Percentiles rank a stretch among this genome's conserved stretches.
phyloP scores from a whole-genome alignment of 2,329 filamentous ascomycete species.

The Verticillium alfalfae region DNA sequence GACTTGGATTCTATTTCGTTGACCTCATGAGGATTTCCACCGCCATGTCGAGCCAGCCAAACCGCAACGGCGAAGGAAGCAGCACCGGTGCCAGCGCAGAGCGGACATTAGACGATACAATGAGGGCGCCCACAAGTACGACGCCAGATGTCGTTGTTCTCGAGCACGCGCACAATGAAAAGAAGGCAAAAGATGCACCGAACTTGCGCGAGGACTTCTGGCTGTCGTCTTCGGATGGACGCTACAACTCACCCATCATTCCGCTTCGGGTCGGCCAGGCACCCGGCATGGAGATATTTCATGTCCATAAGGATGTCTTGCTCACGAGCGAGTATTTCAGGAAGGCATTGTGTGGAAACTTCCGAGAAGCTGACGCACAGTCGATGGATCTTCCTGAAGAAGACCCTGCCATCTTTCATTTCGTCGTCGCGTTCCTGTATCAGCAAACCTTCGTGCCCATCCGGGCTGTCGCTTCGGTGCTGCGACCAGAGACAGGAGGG shows the following conservation, averaged over 20 bases:
- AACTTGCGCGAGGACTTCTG: slow-evolving; percentile 40
- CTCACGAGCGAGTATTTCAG: slow-evolving; percentile 41
- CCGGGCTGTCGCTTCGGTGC: slow-evolving; percentile 31
- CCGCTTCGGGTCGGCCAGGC: slow-evolving; percentile 35
- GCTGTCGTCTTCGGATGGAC: slow-evolving; percentile 42
- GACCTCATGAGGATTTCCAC: background rate
- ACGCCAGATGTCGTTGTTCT: slow-evolving; percentile 32
- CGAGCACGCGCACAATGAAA: slow-evolving; percentile 23
- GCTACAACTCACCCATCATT: slow-evolving; percentile 39
- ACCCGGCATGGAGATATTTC: slow-evolving; percentile 37
- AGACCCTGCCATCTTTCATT: slow-evolving; percentile 44
- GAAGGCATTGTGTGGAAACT: slow-evolving; percentile 41
- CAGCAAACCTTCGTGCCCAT: slow-evolving; percentile 41
- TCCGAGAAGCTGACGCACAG: slow-evolving; percentile 38
- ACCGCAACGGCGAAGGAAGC: background rate
- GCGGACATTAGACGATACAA: slow-evolving; percentile 30
- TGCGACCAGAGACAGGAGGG: slow-evolving; percentile 32
- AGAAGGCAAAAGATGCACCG: slow-evolving; percentile 22
- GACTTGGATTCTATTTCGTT: background rate
- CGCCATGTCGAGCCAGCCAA: background rate
- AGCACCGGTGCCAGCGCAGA: background rate
- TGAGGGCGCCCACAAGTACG: slow-evolving; percentile 30
- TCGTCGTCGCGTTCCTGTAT: slow-evolving; percentile 45
- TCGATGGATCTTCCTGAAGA: slow-evolving; percentile 44
- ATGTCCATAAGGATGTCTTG: slow-evolving; percentile 42